phyloP scores from a whole-genome alignment of 768 basidiomycete species.

The Asterophora lycoperdoides region DNA sequence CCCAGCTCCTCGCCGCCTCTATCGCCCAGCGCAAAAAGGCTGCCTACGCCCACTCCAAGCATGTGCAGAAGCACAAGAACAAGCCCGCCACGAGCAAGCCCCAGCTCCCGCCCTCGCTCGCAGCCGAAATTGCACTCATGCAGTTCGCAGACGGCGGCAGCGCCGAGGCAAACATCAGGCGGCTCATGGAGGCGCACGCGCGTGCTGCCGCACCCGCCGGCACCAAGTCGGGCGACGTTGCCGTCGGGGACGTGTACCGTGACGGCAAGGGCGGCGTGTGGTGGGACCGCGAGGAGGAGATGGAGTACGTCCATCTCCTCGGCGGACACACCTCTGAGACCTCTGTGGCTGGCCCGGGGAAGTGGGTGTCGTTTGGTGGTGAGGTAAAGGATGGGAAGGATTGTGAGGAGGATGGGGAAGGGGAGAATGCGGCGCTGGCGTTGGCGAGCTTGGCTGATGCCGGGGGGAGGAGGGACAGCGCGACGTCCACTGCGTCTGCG shows the following conservation, averaged over 20 bases:
- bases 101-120: constrained; percentile 45
- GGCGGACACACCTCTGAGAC: constrained; percentile 22
- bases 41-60: constrained; percentile 46
- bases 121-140: constrained; percentile 64
- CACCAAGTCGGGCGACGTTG: constrained; percentile 13
- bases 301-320: constrained; percentile 64
- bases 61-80: constrained; percentile 33
- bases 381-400: constrained; percentile 22
- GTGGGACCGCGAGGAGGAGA: constrained; percentile 69
- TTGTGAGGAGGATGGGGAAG: constrained; percentile 10
- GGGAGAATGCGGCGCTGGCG: constrained; percentile 14
- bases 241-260: constrained; percentile 51
- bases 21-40: constrained; percentile 50
- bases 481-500: constrained; percentile 38
- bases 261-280: constrained; percentile 62
- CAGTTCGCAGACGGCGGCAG: constrained; percentile 66
- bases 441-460: constrained; percentile 14
- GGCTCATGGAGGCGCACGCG: constrained; percentile 53
- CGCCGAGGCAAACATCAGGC: constrained; percentile 49
- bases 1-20: constrained; percentile 24
- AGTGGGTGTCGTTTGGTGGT: constrained; percentile 41
- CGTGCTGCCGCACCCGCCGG: constrained; percentile 31
- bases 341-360: constrained; percentile 25
- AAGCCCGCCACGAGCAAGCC: constrained; percentile 20
- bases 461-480: constrained; percentile 36